Base-by-base conservation (phyloP, 805 yeast genomes). In the Starmerella vaccinii region DNA sequence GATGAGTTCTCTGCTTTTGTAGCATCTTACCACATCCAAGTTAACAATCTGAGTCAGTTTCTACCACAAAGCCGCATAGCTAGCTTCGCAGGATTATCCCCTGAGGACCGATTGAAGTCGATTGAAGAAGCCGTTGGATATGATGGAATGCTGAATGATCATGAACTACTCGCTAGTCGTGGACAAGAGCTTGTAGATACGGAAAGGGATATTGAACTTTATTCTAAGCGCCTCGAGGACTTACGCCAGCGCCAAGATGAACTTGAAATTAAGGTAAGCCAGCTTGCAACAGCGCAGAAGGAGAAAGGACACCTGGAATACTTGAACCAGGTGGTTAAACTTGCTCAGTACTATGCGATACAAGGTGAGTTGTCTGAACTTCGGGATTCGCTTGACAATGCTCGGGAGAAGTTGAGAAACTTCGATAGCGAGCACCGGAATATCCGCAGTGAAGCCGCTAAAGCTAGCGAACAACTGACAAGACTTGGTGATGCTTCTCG, bases 41-140 rank as follows among this genome's bases (percentile, higher is more conserved):
- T 92, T 50, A 94, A 87, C 63, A 92, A 90, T 63, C 71, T 90
- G 46, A 89, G 97, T 62, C 97, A 90, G 63, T 92, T 92, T 61
- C 69, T 92, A 49, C 95, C 98, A 0, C 99, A 92, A 63, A 97
- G 90, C 60, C 74, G 94, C 53, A 97, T 92, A 6, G 90, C 95
- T 2, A 87, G 85, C 57, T 92, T 92, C 70, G 95, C 97, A 0
- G 76, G 82, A 2, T 68, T 86, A 57, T 75, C 84, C 26, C 84
- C 94, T 1, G 88, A 84, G 55, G 78, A 79, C 53, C 68, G 90
- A 8, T 70, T 92, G 12, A 60, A 71, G 23, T 95, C 86, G 59
- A 85, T 95, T 1, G 86, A 88, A 61, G 69, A 90, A 52, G 87
- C 96, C 1, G 76, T 87, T 29, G 85, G 83, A 5, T 71, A 76